Evolutionary conservation across 2,329 filamentous ascomycete genomes (phyloP).

Genomic region (Drechslera avenae): DNA sequence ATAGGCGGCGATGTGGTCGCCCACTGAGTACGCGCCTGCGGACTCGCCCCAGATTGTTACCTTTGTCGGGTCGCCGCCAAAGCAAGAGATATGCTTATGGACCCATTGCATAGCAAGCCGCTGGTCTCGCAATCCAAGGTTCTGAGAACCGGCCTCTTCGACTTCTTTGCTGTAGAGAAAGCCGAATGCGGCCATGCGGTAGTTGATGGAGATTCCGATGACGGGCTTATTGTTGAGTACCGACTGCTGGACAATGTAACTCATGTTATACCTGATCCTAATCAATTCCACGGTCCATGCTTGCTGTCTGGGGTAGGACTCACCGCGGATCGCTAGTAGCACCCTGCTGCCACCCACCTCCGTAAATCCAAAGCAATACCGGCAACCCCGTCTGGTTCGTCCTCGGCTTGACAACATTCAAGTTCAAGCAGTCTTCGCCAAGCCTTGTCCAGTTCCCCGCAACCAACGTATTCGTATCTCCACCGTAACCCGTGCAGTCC

Average conservation of each 20-base stretch:
- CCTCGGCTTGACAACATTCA: constrained; percentile 43
- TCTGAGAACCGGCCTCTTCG: constrained; percentile 42
- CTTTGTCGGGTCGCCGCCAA: constrained; percentile 61
- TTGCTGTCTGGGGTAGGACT: too few relatives aligned
- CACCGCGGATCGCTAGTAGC: constrained; percentile 41
- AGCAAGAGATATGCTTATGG: constrained; percentile 59
- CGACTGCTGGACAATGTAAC: constrained; percentile 40
- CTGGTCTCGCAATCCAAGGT: constrained; percentile 67
- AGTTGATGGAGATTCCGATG: constrained; percentile 52
- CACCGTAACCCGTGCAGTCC: constrained; percentile 36
- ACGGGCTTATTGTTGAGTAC: constrained; percentile 37
- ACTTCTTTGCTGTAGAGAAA: constrained; percentile 54
- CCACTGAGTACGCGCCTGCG: constrained; percentile 64
- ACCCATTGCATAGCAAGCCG: constrained; percentile 65
- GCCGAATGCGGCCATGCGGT: constrained; percentile 57
- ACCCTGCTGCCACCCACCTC: constrained; percentile 43
- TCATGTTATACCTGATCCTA: constrained; percentile 33
- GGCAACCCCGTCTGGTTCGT: constrained; percentile 28
- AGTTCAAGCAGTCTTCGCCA: constrained; percentile 53
- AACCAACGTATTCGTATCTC: constrained; percentile 32
- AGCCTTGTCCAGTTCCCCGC: constrained; percentile 29
- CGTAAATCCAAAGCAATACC: constrained; percentile 43
- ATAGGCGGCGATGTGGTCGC: constrained; percentile 46
- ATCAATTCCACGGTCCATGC: too few relatives aligned
- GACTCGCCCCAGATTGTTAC: constrained; percentile 66